Percentiles rank a stretch among this genome's conserved stretches.
phyloP scores from a whole-genome alignment of 2,329 filamentous ascomycete genomes.

The Didymella pinodella region DNA sequence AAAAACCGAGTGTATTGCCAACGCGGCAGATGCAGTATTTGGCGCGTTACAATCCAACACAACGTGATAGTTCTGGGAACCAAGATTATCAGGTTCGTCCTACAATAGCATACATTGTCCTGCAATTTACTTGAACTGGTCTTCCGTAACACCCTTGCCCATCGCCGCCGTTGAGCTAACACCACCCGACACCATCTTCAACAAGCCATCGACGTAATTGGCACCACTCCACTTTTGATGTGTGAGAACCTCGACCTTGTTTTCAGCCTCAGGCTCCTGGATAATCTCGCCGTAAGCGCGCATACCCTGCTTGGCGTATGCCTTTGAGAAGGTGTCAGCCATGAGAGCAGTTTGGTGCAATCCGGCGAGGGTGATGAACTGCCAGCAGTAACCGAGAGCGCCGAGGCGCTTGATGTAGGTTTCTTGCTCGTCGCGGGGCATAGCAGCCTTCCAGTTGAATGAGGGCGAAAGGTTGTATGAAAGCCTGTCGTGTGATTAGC shows the following conservation, averaged over 20 bases:
- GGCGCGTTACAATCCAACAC: not conserved
- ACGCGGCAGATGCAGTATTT: not conserved
- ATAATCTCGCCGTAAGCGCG: conserved; percentile 96
- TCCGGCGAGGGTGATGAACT: conserved; percentile 99
- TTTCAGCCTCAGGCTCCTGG: conserved; percentile 95
- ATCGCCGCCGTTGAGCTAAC: conserved; percentile 92
- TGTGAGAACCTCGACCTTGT: conserved; percentile 90
- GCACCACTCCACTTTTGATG: conserved; percentile 99
- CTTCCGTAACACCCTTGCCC: conserved; percentile 97
- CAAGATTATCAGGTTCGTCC: not conserved
- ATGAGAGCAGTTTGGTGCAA: conserved; percentile 95
- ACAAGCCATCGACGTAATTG: conserved; percentile 89
- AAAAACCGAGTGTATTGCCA: not conserved
- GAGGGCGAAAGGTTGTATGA: conserved; percentile 98
- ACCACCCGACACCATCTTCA: conserved; percentile 97
- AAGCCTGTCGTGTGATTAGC: conserved; percentile 64
- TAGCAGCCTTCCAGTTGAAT: conserved; percentile 99
- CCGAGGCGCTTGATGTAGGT: conserved; percentile 95
- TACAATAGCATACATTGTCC: not conserved
- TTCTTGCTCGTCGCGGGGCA: conserved; percentile 90
- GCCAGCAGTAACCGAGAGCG: conserved; percentile 94
- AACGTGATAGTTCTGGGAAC: not conserved
- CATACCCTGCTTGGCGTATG: conserved; percentile 86
- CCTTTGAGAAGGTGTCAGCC: conserved; percentile 84
- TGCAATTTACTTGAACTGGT: conserved; percentile 76